Conservation (phyloP, 208 protist species). For the Leishmania mexicana region DNA sequence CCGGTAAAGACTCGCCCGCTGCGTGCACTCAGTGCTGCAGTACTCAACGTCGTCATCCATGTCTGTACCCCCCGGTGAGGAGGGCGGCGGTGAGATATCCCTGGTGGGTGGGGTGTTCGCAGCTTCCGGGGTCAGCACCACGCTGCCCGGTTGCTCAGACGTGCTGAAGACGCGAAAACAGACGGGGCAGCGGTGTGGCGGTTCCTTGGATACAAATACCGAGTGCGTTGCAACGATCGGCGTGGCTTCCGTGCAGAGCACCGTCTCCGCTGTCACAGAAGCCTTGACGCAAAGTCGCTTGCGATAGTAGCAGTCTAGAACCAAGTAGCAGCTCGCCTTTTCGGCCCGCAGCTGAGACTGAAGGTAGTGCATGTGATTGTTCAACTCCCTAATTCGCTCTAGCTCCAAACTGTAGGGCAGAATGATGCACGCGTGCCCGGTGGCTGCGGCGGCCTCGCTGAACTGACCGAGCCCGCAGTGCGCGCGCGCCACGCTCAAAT, state of each 20-base stretch:
- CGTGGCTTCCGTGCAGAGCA: conserved; percentile 45
- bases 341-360: conserved; percentile 42
- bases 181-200: conserved; percentile 46
- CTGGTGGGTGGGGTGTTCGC: conserved; percentile 1
- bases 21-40: conserved; percentile 36
- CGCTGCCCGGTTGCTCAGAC: conserved; percentile 7
- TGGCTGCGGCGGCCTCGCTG: conserved; percentile 32
- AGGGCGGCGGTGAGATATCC: conserved; percentile 11
- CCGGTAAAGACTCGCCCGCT: conserved; percentile 39
- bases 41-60: conserved; percentile 23
- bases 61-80: conserved; percentile 9
- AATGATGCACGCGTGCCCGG: conserved; percentile 41
- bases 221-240: conserved; percentile 55
- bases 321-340: conserved; percentile 32
- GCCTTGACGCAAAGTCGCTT: conserved; percentile 42
- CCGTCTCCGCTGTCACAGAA: conserved; percentile 8
- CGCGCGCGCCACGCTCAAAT: conserved; percentile 65
- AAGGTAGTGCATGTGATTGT: conserved; percentile 51
- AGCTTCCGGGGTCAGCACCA: not conserved
- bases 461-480: conserved; percentile 62
- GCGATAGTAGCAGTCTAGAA: conserved; percentile 59
- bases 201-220: conserved; percentile 32
- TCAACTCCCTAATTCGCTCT: conserved; percentile 58
- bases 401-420: conserved; percentile 62
- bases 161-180: conserved; percentile 39